phyloP scores from a whole-genome alignment of 495 filamentous ascomycete species.

The Neurospora sp. region DNA sequence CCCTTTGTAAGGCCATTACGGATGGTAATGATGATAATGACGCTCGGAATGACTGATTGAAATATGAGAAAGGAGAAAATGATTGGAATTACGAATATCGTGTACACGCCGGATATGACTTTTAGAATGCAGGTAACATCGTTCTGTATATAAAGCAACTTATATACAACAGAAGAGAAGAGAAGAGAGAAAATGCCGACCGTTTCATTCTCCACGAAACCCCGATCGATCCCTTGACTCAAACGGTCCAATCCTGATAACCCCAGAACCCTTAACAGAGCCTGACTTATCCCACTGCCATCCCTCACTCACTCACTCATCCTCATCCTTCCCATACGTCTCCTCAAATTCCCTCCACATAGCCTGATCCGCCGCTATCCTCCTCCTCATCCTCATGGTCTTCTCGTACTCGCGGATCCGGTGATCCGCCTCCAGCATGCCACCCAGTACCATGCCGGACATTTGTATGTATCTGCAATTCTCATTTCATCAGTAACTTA shows the following conservation, averaged over 20 bases:
- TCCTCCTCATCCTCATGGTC: slow-evolving; percentile 51
- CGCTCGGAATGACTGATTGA: not conserved
- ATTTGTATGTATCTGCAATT: slow-evolving; percentile 65
- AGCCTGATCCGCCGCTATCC: slow-evolving; percentile 50
- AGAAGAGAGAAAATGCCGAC: not conserved
- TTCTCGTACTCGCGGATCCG: slow-evolving; percentile 60
- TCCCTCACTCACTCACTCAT: slow-evolving; percentile 15
- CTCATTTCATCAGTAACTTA: not conserved
- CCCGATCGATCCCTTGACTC: not conserved
- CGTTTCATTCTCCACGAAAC: not conserved
- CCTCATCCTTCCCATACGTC: slow-evolving; percentile 27
- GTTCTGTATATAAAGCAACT: not conserved
- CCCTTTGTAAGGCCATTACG: not conserved
- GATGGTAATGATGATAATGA: not conserved
- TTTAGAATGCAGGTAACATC: not conserved
- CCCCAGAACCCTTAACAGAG: not conserved
- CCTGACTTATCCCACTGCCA: not conserved
- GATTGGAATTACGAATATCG: not conserved
- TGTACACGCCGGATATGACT: not conserved
- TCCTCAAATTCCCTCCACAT: slow-evolving; percentile 46
- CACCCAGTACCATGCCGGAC: slow-evolving; percentile 76
- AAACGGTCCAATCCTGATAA: not conserved
- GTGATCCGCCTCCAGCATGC: slow-evolving; percentile 74
- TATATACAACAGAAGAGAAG: not conserved
- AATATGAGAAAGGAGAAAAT: not conserved